Evolutionary conservation across 1,284 basidiomycete species (phyloP).

Genomic region (Tetrapyrgos nigripes): DNA sequence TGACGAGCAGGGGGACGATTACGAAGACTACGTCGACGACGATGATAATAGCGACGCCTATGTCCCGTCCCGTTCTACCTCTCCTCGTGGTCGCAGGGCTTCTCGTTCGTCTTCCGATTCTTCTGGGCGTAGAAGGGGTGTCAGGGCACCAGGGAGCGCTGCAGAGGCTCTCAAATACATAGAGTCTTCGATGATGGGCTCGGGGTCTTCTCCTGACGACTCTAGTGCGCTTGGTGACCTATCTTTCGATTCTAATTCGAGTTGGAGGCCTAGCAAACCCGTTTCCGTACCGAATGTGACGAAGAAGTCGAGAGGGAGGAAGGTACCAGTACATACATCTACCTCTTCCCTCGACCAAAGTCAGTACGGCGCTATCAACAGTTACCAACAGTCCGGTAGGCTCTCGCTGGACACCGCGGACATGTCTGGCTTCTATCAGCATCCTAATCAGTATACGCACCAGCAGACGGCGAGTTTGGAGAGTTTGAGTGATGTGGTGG

Average conservation of each 20-base stretch:
- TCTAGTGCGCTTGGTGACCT: no score
- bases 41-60: conserved; percentile 7
- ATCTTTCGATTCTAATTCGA: background rate
- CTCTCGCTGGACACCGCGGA: no score
- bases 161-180: background rate
- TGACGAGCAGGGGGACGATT: background rate
- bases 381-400: no score
- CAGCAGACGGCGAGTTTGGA: no score
- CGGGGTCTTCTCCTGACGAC: no score
- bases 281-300: conserved; percentile 75
- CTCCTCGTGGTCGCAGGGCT: conserved; percentile 1
- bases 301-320: conserved; percentile 79
- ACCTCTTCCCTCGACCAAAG: background rate
- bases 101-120: background rate
- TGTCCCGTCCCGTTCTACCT: conserved; percentile 4
- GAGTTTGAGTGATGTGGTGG: no score
- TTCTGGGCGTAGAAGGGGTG: background rate
- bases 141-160: background rate
- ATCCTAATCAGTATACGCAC: no score
- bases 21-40: background rate
- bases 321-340: conserved; percentile 46
- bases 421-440: no score
- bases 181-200: background rate
- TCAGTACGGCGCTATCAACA: no score
- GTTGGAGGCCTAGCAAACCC: conserved; percentile 35